Evolutionary conservation across 306 rosid species (phyloP), one percentile per base, ranked within the genome.

Genomic region (Elaeagnus macrophylla): DNA sequence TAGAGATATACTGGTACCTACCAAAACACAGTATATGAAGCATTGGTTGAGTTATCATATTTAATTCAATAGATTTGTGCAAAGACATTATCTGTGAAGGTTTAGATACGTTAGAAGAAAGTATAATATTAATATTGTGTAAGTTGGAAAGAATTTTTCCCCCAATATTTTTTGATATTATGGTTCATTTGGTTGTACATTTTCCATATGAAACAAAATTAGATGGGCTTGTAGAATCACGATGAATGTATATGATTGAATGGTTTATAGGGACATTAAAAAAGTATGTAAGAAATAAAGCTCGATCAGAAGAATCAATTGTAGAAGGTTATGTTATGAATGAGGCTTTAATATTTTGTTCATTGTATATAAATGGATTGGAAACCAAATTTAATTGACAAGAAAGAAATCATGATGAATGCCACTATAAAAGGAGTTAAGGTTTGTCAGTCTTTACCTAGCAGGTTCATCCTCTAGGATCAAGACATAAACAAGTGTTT

Each of bases 131-230:
- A n/a, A n/a, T n/a, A n/a, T n/a, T n/a, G 59, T 56, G 63, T 10
- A 56, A 65, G 25, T 11, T 65, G 11, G 56, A 58, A 10, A 45
- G 14, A 10, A 51, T 43, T 1, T 58, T 50, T 43, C 41, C 19
- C 0, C 72, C 54, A 0, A 6, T 48, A 0, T 58, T 58, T 6
- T 67, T 67, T 13, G 64, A 67, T 37, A 10, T 66, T 1, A 52
- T 42, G 59, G 42, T 61, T 0, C 57, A 61, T 6, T 39, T 61
- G 6, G 66, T 41, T 2, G 32, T 55, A 1, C 69, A 56, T 39
- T 48, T 65, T 9, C 56, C 62, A 8, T 16, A 0, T 0, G 50
- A 65, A 7, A 37, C 50, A 0, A 56, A 15, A 25, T n/a, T 65
- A 0, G 57, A 10, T 39, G 51, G 57, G 12, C 57, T 45, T 9